These are phyloP conservation scores for Neurospora sp. DNA, from an alignment of 2,329 filamentous ascomycete species.

Conservation along the genomic window DNA sequence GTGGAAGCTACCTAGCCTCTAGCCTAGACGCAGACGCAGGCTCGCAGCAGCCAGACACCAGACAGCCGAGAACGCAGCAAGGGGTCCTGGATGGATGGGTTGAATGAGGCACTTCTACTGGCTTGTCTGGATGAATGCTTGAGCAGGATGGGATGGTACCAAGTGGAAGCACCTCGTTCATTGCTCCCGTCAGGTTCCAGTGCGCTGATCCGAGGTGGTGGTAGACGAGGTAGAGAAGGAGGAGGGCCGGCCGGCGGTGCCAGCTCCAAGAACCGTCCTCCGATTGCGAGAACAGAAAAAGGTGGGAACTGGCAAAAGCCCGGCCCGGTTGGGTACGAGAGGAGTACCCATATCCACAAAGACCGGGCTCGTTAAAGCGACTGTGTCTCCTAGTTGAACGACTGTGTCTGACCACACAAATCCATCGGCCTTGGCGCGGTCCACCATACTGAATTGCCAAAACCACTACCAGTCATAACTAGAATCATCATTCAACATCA, in stretches of 20 bases:
- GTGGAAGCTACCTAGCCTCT: not conserved
- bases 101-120: not conserved
- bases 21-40: not conserved
- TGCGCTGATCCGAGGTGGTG: not conserved
- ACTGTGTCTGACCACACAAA: too few relatives aligned
- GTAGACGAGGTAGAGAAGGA: not conserved
- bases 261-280: not conserved
- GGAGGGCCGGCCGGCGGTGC: not conserved
- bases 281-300: not conserved
- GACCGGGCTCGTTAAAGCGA: too few relatives aligned
- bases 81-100: not conserved
- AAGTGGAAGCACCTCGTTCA: not conserved
- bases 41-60: not conserved
- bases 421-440: too few relatives aligned
- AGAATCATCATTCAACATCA: not conserved
- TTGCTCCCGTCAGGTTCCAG: not conserved
- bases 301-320: not conserved
- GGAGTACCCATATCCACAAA: not conserved
- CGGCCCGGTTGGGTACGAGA: not conserved
- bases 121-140: not conserved
- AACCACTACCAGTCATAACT: too few relatives aligned
- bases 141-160: not conserved
- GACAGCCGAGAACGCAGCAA: not conserved
- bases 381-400: too few relatives aligned
- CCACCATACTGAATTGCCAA: too few relatives aligned